Evolutionary conservation across 306 rosid genomes (phyloP).

Genomic region (Cicer yamashitae): DNA sequence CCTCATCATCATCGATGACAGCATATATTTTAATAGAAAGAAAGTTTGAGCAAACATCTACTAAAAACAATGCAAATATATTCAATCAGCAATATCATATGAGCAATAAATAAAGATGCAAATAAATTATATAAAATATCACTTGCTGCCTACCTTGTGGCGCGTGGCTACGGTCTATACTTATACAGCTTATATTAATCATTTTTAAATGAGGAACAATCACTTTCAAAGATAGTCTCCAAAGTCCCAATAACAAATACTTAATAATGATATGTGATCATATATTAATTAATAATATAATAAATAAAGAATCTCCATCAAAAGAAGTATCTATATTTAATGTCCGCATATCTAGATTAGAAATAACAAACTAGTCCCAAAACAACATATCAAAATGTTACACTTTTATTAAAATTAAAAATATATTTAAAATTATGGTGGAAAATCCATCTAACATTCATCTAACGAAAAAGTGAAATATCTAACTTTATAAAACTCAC

Average conservation of each 20-base stretch:
- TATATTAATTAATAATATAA: slow-evolving; percentile 11
- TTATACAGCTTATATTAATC: slow-evolving; percentile 48
- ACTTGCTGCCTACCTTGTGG: slow-evolving; percentile 51
- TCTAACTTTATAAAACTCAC: too few relatives aligned
- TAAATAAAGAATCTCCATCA: neutral
- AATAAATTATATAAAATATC: neutral
- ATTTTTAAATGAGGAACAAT: slow-evolving; percentile 68
- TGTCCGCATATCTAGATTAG: too few relatives aligned
- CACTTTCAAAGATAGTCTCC: slow-evolving; percentile 73
- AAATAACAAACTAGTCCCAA: too few relatives aligned
- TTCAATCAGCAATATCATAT: slow-evolving; percentile 40
- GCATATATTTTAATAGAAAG: slow-evolving; percentile 47
- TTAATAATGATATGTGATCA: slow-evolving; percentile 38
- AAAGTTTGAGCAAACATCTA: slow-evolving; percentile 47
- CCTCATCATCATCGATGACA: slow-evolving; percentile 47
- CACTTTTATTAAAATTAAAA: too few relatives aligned
- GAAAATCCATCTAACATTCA: too few relatives aligned
- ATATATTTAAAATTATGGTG: too few relatives aligned
- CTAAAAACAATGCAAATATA: slow-evolving; percentile 33
- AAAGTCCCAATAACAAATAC: slow-evolving; percentile 54
- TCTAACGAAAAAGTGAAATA: too few relatives aligned
- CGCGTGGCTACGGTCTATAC: slow-evolving; percentile 49
- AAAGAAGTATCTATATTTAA: too few relatives aligned
- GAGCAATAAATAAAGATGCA: slow-evolving; percentile 5
- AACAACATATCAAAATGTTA: too few relatives aligned